A percentile compares a stretch with the other conserved stretches of the same genome.
phyloP scores from a whole-genome alignment of 441 rosid genomes.

The Gossypium trilobum region DNA sequence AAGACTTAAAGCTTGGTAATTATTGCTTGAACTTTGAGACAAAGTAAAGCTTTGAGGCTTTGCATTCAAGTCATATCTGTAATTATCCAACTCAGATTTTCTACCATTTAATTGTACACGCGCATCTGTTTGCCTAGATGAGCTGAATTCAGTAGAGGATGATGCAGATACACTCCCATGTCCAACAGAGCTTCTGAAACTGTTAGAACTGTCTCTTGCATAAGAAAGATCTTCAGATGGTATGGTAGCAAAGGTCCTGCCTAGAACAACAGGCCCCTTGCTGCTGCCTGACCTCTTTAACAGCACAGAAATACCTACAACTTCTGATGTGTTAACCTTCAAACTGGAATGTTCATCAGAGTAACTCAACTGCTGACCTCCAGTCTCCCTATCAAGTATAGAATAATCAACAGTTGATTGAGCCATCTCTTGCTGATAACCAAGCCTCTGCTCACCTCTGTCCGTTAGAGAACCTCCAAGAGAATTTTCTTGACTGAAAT shows the following conservation, averaged over 20 bases:
- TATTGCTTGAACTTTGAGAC: constrained; percentile 45
- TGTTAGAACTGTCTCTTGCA: constrained; percentile 51
- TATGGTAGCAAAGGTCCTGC: constrained; percentile 52
- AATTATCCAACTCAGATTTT: constrained; percentile 61
- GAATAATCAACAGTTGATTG: constrained; percentile 31
- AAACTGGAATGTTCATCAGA: constrained; percentile 24
- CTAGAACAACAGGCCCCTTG: constrained; percentile 61
- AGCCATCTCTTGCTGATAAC: constrained; percentile 28
- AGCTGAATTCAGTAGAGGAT: constrained; percentile 69
- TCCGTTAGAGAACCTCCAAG: constrained; percentile 25
- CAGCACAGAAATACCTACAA: constrained; percentile 56
- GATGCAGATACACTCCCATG: constrained; percentile 72
- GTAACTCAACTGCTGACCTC: constrained; percentile 28
- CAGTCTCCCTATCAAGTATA: constrained; percentile 26
- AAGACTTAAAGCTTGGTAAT: constrained; percentile 44
- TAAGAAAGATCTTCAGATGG: constrained; percentile 63
- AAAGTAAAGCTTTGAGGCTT: constrained; percentile 57
- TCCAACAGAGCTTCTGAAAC: constrained; percentile 78
- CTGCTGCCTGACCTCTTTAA: constrained; percentile 73
- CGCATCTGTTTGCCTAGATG: constrained; percentile 52
- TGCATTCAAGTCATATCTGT: constrained; percentile 41
- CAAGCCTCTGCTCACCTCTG: constrained; percentile 31
- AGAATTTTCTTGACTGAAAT: constrained; percentile 31
- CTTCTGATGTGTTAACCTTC: constrained; percentile 42
- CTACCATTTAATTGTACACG: constrained; percentile 55